A percentile compares a stretch with the other conserved stretches of the same genome.
Conservation (phyloP, 31 red algal species). For the Endocladia muricata region DNA sequence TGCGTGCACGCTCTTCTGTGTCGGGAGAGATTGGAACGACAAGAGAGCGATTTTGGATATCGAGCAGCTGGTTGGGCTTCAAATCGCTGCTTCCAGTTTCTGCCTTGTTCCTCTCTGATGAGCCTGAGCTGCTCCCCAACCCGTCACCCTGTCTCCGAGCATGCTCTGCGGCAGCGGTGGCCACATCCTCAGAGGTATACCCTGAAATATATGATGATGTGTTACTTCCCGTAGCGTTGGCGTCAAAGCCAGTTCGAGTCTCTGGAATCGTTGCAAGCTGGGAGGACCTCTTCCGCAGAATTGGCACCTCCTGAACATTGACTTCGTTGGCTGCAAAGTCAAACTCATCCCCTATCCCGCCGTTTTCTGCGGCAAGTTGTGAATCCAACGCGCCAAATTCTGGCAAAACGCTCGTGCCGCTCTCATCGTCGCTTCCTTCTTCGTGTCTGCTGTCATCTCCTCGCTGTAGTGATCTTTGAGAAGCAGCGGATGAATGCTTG, state of each 20-base stretch:
- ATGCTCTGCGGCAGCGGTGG: too few species aligned
- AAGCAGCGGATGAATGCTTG: not conserved
- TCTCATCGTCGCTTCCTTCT: conserved; percentile 40
- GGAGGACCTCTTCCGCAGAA: not conserved
- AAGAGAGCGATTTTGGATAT: too few species aligned
- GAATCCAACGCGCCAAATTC: conserved; percentile 39
- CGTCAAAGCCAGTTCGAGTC: conserved; percentile 3
- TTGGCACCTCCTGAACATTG: conserved; percentile 52
- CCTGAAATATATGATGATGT: too few species aligned
- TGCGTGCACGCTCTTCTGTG: too few species aligned
- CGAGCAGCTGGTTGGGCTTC: too few species aligned
- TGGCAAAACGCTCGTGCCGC: conserved; percentile 28
- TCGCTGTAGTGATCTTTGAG: not conserved
- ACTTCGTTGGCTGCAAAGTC: conserved; percentile 55
- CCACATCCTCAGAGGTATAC: too few species aligned
- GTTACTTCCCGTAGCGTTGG: not conserved
- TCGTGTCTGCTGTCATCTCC: not conserved
- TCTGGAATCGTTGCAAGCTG: conserved; percentile 6
- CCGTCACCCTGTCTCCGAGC: too few species aligned
- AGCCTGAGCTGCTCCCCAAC: too few species aligned
- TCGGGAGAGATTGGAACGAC: too few species aligned
- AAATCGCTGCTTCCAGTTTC: too few species aligned
- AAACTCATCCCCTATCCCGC: conserved; percentile 42
- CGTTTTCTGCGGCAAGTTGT: conserved; percentile 19
- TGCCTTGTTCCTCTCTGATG: too few species aligned